Evolutionary conservation across 1,139 yeast genomes (phyloP).

Genomic region (Pichia sp.): DNA sequence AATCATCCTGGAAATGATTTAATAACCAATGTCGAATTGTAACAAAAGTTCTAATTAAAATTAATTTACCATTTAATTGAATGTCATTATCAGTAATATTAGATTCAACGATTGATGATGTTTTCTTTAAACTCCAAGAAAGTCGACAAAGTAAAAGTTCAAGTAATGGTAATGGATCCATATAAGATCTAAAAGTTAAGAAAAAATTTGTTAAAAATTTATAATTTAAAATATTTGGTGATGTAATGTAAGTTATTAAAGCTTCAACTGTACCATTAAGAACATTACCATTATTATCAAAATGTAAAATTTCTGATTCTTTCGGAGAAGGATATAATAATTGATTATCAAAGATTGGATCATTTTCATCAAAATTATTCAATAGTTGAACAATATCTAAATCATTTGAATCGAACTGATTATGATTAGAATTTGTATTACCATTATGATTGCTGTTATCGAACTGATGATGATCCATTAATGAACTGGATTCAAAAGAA

Average conservation of each 20-base stretch:
- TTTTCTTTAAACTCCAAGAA: slow-evolving; percentile 58
- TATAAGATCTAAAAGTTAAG: slow-evolving; percentile 69
- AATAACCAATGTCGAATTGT: slow-evolving; percentile 83
- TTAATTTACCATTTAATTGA: slow-evolving; percentile 54
- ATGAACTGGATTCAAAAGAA: neutral
- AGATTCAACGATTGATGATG: slow-evolving; percentile 8
- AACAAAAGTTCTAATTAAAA: slow-evolving; percentile 79
- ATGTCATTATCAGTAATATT: slow-evolving; percentile 26
- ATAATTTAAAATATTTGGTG: slow-evolving; percentile 75
- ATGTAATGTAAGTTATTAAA: slow-evolving; percentile 65
- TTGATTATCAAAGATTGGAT: slow-evolving; percentile 28
- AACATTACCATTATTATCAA: slow-evolving; percentile 14
- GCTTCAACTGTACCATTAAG: slow-evolving; percentile 35
- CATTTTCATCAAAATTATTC: slow-evolving; percentile 25
- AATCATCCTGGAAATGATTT: slow-evolving; percentile 69
- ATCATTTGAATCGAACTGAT: neutral
- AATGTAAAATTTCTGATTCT: slow-evolving; percentile 25
- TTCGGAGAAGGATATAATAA: slow-evolving; percentile 27
- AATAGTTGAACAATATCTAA: slow-evolving; percentile 19
- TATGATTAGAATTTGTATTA: no score
- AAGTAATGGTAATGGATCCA: slow-evolving; percentile 50
- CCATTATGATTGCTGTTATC: neutral
- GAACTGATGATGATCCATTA: neutral
- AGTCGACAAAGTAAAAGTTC: slow-evolving; percentile 57
- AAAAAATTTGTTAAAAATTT: slow-evolving; percentile 77